Base-by-base conservation (phyloP, 352 stramenopile genomes). In the Globisporangium middletonii region DNA sequence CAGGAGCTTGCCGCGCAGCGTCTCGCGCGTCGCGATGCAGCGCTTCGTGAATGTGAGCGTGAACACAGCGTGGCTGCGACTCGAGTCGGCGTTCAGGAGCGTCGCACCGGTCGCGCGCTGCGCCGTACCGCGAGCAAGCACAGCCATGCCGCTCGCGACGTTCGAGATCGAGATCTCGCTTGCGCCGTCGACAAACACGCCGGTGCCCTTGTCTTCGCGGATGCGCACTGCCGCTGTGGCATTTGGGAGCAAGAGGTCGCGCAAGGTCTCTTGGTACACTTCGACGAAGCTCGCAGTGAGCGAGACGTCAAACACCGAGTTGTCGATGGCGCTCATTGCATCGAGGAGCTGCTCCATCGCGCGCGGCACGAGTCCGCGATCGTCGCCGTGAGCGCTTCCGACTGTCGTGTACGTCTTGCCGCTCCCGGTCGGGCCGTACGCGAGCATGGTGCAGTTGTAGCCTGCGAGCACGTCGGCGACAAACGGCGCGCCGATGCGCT, bases 401-500 rank as follows among this genome's bases (percentile, higher is more conserved):
- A 86, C 57, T 0, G 64, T 75, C 37, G 79, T 85, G 62, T 75
- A 70, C 19, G 81, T 89, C 55, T 92, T 92, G 46, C 81, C 81
- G 57, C 75, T 89, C 26, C 75, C 72, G 0, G 79, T 92, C 54
- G 87, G 81, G 0, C 81, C 79, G 52, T 92, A 89, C 30, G 75
- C 77, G 42, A 92, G 72, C 45, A 92, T 69, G 6, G 81, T 88
- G 55, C 76, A 89, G 55, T 92, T 82, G 65, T 84, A 89, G 11
- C 81, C 81, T 30, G 47, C 43, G 12, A 92, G 55, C 28, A 89
- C 26, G 13, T 88, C 77, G 9, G 59, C 55, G 13, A 89, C 68
- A 38, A 84, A 78, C 7, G 81, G 75, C 19, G 16, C 47, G 12
- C 75, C 79, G 28, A 92, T 52, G 30, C 57, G 41, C 13, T 72